These are phyloP conservation scores for Neurospora sp. DNA, from an alignment of 495 filamentous ascomycete genomes.

Conservation along the genomic window DNA sequence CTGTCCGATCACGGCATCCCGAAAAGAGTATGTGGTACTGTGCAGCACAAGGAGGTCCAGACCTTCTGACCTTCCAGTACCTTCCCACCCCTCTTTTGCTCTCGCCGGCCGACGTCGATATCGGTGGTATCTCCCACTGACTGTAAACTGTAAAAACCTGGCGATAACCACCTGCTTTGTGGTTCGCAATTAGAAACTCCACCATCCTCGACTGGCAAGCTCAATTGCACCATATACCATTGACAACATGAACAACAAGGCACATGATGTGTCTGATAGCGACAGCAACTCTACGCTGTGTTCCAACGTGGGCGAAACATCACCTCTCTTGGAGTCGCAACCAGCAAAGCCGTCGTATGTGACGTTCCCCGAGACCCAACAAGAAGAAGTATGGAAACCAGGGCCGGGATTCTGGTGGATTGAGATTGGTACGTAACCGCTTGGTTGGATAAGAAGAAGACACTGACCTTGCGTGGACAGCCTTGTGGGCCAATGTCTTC, in stretches of 20 bases:
- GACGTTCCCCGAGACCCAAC: slow-evolving; percentile 9
- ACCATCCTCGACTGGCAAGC: neutral
- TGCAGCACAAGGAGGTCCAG: neutral
- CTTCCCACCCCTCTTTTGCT: neutral
- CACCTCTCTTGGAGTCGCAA: slow-evolving; percentile 14
- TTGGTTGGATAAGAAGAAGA: neutral
- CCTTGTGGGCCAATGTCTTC: slow-evolving; percentile 57
- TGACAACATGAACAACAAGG: neutral
- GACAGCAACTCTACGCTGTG: neutral
- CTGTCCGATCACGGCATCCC: neutral
- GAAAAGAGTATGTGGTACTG: neutral
- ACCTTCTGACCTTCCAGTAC: neutral
- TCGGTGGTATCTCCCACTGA: neutral
- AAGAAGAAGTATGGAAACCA: slow-evolving; percentile 18
- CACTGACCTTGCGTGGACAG: slow-evolving; percentile 20
- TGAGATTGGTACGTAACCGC: slow-evolving; percentile 20
- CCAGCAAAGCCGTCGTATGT: slow-evolving; percentile 11
- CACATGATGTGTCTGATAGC: neutral
- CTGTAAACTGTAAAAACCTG: neutral
- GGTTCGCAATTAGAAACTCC: neutral
- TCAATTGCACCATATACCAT: neutral
- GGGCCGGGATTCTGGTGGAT: slow-evolving; percentile 29
- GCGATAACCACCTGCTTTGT: neutral
- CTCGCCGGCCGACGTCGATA: neutral
- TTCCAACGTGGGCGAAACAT: slow-evolving; percentile 8